phyloP scores from a whole-genome alignment of 1,284 basidiomycete species.

The Boletus albobrunnescens region DNA sequence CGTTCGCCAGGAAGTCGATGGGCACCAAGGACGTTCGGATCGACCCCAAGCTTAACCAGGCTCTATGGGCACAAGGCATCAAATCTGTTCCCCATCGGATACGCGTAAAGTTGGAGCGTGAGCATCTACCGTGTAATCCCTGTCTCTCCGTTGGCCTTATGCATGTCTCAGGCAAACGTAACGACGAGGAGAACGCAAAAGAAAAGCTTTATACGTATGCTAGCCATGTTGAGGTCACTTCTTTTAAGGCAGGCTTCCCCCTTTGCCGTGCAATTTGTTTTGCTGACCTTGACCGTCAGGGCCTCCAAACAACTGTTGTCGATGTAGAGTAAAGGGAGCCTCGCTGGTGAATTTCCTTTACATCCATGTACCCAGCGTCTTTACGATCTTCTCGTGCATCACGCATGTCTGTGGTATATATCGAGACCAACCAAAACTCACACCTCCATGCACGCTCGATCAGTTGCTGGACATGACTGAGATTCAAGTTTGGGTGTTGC shows the following conservation, averaged over 20 bases:
- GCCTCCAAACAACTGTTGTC: conserved; percentile 77
- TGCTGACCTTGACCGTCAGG: conserved; percentile 42
- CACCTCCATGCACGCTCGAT: too few relatives aligned
- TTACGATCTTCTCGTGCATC: conserved; percentile 14
- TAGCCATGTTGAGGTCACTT: conserved; percentile 70
- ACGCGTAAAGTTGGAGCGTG: conserved; percentile 89
- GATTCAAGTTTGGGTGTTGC: too few relatives aligned
- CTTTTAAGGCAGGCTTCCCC: conserved; percentile 74
- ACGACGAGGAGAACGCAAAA: conserved; percentile 92
- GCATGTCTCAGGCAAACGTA: conserved; percentile 22
- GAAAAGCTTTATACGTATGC: conserved; percentile 96
- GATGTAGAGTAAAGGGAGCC: conserved; percentile 59
- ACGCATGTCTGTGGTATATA: conserved; percentile 12
- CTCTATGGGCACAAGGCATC: conserved; percentile 85
- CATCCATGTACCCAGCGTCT: conserved; percentile 14
- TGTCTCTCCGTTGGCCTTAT: not conserved
- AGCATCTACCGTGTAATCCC: conserved; percentile 36
- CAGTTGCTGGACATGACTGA: too few relatives aligned
- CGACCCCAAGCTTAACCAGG: conserved; percentile 92
- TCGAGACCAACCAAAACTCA: conserved; percentile 5
- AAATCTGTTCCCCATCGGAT: conserved; percentile 88
- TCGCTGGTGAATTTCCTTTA: conserved; percentile 5
- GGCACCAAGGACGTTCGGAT: conserved; percentile 89
- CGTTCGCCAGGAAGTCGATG: conserved; percentile 91
- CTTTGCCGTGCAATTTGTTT: not conserved